These are phyloP conservation scores for Metarhizium guizhouense DNA, from an alignment of 2,329 filamentous ascomycete species.

Conservation along the genomic window DNA sequence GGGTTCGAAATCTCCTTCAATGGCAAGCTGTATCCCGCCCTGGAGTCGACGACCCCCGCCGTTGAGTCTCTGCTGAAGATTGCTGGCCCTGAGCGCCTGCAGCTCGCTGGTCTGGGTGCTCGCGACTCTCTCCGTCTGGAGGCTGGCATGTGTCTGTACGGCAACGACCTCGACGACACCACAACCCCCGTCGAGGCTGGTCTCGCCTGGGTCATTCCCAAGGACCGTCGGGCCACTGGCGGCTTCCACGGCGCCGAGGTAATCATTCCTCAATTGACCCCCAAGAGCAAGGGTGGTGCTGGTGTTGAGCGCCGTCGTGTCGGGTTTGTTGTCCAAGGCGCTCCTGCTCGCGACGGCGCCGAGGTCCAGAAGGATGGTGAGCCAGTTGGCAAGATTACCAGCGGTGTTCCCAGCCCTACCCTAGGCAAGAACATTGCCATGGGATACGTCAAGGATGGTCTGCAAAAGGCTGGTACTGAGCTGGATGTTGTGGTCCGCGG, in stretches of 20 bases:
- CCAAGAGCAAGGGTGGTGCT: slow-evolving; percentile 60
- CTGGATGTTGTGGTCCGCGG: slow-evolving; percentile 70
- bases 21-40: slow-evolving; percentile 29
- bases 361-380: slow-evolving; percentile 61
- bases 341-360: slow-evolving; percentile 83
- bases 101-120: slow-evolving; percentile 80
- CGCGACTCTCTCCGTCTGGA: slow-evolving; percentile 89
- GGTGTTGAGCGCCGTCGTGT: slow-evolving; percentile 67
- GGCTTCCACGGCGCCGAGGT: slow-evolving; percentile 80
- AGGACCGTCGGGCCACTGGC: slow-evolving; percentile 56
- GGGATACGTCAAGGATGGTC: slow-evolving; percentile 76
- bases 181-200: slow-evolving; percentile 50
- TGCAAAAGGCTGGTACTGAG: slow-evolving; percentile 79
- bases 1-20: slow-evolving; percentile 90
- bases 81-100: slow-evolving; percentile 53
- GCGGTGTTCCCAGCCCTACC: slow-evolving; percentile 80
- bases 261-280: slow-evolving; percentile 68
- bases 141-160: slow-evolving; percentile 98
- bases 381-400: slow-evolving; percentile 73
- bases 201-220: slow-evolving; percentile 73
- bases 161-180: slow-evolving; percentile 87
- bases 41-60: slow-evolving; percentile 38
- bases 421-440: slow-evolving; percentile 90
- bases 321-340: slow-evolving; percentile 73
- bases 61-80: slow-evolving; percentile 61